Conservation (phyloP, 2,329 filamentous ascomycete species). For the Escovopsis sp. region DNA sequence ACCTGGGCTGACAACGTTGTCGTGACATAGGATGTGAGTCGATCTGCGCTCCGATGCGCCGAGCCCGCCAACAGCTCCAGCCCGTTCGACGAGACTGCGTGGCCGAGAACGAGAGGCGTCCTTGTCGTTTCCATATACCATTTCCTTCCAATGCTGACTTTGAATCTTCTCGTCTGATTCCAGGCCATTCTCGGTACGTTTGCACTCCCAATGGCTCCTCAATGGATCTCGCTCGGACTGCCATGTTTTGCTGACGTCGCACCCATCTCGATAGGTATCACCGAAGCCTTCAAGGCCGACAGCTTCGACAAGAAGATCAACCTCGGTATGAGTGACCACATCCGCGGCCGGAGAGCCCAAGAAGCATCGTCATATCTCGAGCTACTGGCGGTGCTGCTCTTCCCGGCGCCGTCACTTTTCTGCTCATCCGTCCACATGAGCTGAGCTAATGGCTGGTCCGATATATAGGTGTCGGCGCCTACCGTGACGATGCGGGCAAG, state of each 20-base stretch:
- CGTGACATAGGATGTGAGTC: constrained; percentile 24
- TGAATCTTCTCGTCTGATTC: background rate
- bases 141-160: background rate
- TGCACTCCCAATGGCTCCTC: constrained; percentile 2
- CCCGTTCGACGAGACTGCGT: background rate
- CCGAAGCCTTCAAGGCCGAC: constrained; percentile 98
- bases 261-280: constrained; percentile 49
- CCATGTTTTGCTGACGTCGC: constrained; percentile 11
- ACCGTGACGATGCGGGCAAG: constrained; percentile 96
- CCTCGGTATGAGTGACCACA: constrained; percentile 45
- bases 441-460: background rate
- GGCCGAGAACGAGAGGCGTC: background rate
- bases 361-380: too few relatives aligned
- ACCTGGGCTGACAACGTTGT: constrained; percentile 2
- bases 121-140: background rate
- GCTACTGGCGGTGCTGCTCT: background rate
- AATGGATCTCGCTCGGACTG: background rate
- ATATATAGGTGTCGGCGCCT: constrained; percentile 71
- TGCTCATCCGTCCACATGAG: constrained; percentile 4
- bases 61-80: background rate
- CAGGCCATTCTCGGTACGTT: constrained; percentile 63
- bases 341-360: constrained; percentile 4
- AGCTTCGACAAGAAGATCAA: constrained; percentile 93
- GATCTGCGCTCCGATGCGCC: background rate
- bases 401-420: constrained; percentile 4